Conservation (phyloP, 2,329 filamentous ascomycete species). For the Aspergillus pseudoterreus region DNA sequence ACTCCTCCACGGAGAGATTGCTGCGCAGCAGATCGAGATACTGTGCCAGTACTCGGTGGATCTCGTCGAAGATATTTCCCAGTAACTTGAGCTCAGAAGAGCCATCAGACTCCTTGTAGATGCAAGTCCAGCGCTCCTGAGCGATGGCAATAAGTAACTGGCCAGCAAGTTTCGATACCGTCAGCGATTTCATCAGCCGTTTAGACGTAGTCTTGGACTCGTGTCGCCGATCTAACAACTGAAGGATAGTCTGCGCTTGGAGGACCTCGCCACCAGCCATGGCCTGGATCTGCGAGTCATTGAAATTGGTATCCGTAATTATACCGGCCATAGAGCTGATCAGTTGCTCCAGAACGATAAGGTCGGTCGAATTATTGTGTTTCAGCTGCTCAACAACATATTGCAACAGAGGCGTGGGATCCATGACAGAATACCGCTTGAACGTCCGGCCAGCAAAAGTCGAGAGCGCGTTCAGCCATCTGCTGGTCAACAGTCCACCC, state of each 20-base stretch:
- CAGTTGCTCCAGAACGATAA: conserved; percentile 87
- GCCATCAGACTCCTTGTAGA: conserved; percentile 63
- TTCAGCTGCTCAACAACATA: conserved; percentile 85
- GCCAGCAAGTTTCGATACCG: conserved; percentile 72
- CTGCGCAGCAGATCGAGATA: conserved; percentile 85
- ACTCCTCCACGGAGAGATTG: conserved; percentile 71
- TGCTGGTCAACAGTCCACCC: conserved; percentile 73
- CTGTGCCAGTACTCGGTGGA: conserved; percentile 78
- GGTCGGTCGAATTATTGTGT: conserved; percentile 78
- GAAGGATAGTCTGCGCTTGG: conserved; percentile 73
- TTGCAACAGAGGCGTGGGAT: conserved; percentile 78
- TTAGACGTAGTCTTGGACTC: conserved; percentile 70
- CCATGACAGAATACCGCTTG: conserved; percentile 77
- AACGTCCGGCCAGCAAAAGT: conserved; percentile 90
- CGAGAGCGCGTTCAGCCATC: conserved; percentile 86
- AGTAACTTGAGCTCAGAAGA: conserved; percentile 84
- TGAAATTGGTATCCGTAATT: conserved; percentile 80
- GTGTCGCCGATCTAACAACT: conserved; percentile 77
- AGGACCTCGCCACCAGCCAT: conserved; percentile 83
- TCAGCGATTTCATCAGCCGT: conserved; percentile 74
- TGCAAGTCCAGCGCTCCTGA: conserved; percentile 82
- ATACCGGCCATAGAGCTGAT: conserved; percentile 93
- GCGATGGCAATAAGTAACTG: conserved; percentile 85
- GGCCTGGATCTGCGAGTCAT: conserved; percentile 78
- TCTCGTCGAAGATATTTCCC: conserved; percentile 83